These are phyloP conservation scores for Cinnamomum micranthum DNA, from an alignment of 164 flowering plant species.

Conservation along the genomic window DNA sequence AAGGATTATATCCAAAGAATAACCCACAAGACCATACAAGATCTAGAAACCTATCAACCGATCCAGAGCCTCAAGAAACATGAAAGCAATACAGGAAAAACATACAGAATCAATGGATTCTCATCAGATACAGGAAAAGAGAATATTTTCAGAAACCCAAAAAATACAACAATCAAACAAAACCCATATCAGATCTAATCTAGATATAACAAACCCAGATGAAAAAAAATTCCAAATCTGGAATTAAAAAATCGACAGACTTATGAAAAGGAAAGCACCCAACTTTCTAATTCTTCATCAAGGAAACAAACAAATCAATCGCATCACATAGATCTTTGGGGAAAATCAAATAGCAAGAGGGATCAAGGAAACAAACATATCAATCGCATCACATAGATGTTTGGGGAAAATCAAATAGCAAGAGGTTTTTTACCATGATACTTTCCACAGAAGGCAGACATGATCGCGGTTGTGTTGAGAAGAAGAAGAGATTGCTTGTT, in stretches of 20 bases:
- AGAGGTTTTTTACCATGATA: neutral
- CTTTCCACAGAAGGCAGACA: neutral
- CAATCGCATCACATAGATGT: neutral
- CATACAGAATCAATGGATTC: neutral
- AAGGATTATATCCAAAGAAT: too few species aligned
- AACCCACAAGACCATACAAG: too few species aligned
- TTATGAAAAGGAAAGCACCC: neutral
- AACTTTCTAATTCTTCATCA: neutral
- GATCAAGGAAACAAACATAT: neutral
- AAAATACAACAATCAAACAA: neutral
- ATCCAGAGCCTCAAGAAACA: neutral
- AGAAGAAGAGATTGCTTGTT: neutral
- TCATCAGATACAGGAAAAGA: neutral
- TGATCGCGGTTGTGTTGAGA: neutral
- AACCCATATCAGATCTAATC: constrained; percentile 2
- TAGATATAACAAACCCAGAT: neutral
- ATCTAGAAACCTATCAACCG: neutral
- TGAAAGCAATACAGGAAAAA: neutral
- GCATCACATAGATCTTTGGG: neutral
- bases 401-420: neutral
- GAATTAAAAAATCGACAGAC: neutral
- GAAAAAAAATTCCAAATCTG: neutral
- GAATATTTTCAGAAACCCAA: neutral
- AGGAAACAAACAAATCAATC: neutral
- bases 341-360: neutral